A percentile compares a stretch with the other conserved stretches of the same genome.
phyloP scores from a whole-genome alignment of 176 grass and related monocot species.

The Eragrostis curvula region DNA sequence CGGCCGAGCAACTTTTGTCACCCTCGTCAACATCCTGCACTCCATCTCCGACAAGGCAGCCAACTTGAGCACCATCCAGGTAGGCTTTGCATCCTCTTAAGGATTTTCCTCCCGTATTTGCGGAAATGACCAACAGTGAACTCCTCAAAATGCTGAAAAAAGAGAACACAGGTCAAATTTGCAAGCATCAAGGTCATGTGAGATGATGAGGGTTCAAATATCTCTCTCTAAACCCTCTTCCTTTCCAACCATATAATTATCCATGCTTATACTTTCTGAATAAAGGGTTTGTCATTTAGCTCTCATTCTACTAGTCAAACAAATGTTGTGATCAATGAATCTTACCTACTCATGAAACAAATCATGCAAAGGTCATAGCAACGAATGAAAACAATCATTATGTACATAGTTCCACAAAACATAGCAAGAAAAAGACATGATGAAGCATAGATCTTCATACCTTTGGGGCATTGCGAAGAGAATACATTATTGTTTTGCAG shows the following conservation, averaged over 20 bases:
- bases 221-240: too few species aligned
- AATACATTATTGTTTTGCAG: slow-evolving; percentile 79
- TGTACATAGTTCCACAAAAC: slow-evolving; percentile 9
- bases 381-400: background rate
- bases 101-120: slow-evolving; percentile 53
- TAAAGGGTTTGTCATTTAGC: background rate
- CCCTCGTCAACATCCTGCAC: slow-evolving; percentile 79
- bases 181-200: background rate
- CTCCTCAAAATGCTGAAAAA: slow-evolving; percentile 76
- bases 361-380: background rate
- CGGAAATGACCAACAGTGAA: slow-evolving; percentile 70
- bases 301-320: background rate
- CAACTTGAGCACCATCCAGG: slow-evolving; percentile 78
- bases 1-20: slow-evolving; percentile 62
- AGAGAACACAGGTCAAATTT: slow-evolving; percentile 6
- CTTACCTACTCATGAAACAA: background rate
- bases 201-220: background rate
- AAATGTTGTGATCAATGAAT: background rate
- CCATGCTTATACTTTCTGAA: background rate
- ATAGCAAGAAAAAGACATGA: slow-evolving; percentile 26
- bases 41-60: slow-evolving; percentile 58
- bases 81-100: slow-evolving; percentile 72
- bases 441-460: slow-evolving; percentile 35
- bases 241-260: background rate
- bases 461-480: slow-evolving; percentile 70